Conservation (phyloP, 164 flowering plant species). For the Liquidambar formosana region DNA sequence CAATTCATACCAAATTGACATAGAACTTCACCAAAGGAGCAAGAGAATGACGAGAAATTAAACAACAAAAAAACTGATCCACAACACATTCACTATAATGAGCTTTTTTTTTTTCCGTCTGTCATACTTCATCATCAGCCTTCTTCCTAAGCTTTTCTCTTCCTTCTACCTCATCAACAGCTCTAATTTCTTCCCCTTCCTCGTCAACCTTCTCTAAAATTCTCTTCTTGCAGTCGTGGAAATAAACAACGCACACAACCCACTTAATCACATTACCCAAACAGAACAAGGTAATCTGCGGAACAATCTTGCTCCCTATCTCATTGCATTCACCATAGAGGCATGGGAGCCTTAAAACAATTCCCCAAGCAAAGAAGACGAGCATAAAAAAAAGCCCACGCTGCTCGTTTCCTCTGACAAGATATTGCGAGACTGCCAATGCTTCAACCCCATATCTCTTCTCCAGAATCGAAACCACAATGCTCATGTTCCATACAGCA, state of each 20-base stretch:
- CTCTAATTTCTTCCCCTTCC: neutral
- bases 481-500: constrained; percentile 6
- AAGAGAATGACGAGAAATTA: too few relatives aligned
- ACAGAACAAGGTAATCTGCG: constrained; percentile 3
- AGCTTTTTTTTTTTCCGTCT: too few relatives aligned
- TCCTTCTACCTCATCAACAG: too few relatives aligned
- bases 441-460: constrained; percentile 16
- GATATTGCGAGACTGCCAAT: neutral
- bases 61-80: too few relatives aligned
- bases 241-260: constrained; percentile 10
- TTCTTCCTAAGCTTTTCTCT: too few relatives aligned
- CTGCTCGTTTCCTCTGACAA: constrained; percentile 6
- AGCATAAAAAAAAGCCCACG: constrained; percentile 11
- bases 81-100: too few relatives aligned
- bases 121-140: too few relatives aligned
- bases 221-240: constrained; percentile 7
- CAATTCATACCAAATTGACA: too few relatives aligned
- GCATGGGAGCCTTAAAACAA: constrained; percentile 8
- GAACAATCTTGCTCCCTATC: neutral
- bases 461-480: constrained; percentile 16
- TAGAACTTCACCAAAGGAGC: too few relatives aligned
- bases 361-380: constrained; percentile 12
- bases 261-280: constrained; percentile 20
- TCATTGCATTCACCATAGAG: neutral
- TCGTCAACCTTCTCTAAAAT: constrained; percentile 6